These are phyloP conservation scores for Cyanidium caldarium DNA, from an alignment of 23 red algal genomes.

Conservation along the genomic window DNA sequence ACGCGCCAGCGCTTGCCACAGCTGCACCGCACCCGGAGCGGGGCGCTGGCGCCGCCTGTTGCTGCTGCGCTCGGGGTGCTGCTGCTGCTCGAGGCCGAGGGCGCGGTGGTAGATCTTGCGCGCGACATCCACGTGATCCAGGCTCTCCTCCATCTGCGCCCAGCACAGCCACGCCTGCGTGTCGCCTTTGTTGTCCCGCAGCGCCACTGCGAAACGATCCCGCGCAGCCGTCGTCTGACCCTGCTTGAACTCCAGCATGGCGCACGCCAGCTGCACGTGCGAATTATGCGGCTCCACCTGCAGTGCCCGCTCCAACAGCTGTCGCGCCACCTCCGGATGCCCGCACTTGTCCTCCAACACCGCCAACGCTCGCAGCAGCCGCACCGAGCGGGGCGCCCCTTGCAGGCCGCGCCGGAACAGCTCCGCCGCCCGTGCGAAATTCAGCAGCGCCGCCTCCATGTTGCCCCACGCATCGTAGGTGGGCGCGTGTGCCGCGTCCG, in stretches of 20 bases:
- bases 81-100: not conserved
- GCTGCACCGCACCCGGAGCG: not conserved
- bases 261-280: conserved; percentile 53
- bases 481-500: conserved; percentile 22
- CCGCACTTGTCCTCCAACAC: conserved; percentile 72
- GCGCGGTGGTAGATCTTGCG: not conserved
- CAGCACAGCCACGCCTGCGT: conserved; percentile 68
- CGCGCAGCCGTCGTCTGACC: conserved; percentile 32
- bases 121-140: conserved; percentile 20
- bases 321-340: conserved; percentile 35
- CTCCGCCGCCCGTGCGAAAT: conserved; percentile 15
- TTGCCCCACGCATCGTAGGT: conserved; percentile 83
- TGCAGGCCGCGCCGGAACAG: conserved; percentile 47
- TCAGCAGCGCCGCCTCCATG: conserved; percentile 53
- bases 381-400: conserved; percentile 21
- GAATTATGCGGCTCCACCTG: conserved; percentile 57
- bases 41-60: not conserved
- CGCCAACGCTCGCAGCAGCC: conserved; percentile 66
- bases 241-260: conserved; percentile 59
- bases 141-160: conserved; percentile 89
- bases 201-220: conserved; percentile 43
- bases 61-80: too few species aligned
- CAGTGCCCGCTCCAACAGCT: conserved; percentile 44
- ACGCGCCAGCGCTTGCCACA: conserved; percentile 15
- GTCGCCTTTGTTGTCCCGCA: conserved; percentile 35